Conservation (phyloP, 2,329 filamentous ascomycete genomes). For the Fonsecaea pedrosoi region DNA sequence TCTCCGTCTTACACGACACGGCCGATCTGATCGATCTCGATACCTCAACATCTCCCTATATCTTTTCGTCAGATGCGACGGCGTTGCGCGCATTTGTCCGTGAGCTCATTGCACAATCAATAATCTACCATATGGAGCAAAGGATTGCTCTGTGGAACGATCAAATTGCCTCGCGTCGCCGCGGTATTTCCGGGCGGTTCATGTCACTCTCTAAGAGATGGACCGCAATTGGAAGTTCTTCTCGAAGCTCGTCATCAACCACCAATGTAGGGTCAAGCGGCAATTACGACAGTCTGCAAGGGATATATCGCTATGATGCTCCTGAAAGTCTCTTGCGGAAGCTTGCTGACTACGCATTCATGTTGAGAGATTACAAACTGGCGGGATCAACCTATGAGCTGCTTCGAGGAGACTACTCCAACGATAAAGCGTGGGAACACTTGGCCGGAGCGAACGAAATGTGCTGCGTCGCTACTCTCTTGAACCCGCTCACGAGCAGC, state of each 20-base stretch:
- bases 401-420: slow-evolving; percentile 83
- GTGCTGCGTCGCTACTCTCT: slow-evolving; percentile 81
- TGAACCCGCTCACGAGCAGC: slow-evolving; percentile 72
- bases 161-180: slow-evolving; percentile 86
- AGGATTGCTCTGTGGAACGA: slow-evolving; percentile 94
- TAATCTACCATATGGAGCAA: slow-evolving; percentile 95
- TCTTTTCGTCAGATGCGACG: slow-evolving; percentile 90
- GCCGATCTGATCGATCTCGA: slow-evolving; percentile 61
- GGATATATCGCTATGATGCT: slow-evolving; percentile 82
- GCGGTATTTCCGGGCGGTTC: slow-evolving; percentile 89
- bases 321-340: slow-evolving; percentile 93
- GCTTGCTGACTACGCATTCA: slow-evolving; percentile 92
- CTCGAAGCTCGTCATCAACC: slow-evolving; percentile 64
- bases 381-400: slow-evolving; percentile 92
- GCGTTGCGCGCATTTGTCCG: slow-evolving; percentile 88
- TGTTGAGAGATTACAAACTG: slow-evolving; percentile 95
- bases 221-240: slow-evolving; percentile 76
- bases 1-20: slow-evolving; percentile 73
- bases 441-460: slow-evolving; percentile 95
- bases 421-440: slow-evolving; percentile 96
- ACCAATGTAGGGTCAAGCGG: slow-evolving; percentile 54
- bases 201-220: slow-evolving; percentile 92
- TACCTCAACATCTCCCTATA: slow-evolving; percentile 75
- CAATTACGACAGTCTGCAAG: slow-evolving; percentile 78
- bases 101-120: slow-evolving; percentile 93